phyloP scores from a whole-genome alignment of 2,329 filamentous ascomycete species.

The Colletotrichum sp. region DNA sequence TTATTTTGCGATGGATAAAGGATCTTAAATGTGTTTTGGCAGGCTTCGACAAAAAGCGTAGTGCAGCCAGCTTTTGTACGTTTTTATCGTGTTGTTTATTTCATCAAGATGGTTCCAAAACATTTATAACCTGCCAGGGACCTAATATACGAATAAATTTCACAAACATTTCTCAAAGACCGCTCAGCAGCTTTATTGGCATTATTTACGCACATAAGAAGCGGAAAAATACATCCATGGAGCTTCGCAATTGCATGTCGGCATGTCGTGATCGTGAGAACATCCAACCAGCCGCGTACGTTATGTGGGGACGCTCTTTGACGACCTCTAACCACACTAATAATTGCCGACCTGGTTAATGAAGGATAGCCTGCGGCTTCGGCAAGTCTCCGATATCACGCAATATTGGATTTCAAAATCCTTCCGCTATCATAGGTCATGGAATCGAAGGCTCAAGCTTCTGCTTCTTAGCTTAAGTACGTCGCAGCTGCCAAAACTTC shows the following conservation, averaged over 20 bases:
- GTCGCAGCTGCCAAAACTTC: not conserved
- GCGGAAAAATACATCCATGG: not conserved
- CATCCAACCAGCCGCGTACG: not conserved
- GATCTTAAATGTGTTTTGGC: not conserved
- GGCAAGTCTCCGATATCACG: not conserved
- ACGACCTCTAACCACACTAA: not conserved
- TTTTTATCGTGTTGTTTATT: too few relatives aligned
- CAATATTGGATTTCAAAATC: not conserved
- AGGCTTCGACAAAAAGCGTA: not conserved
- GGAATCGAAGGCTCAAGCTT: not conserved
- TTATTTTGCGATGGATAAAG: not conserved
- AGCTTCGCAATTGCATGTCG: not conserved
- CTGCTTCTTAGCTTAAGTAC: not conserved
- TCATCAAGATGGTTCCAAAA: rapidly evolving
- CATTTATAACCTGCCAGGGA: rapidly evolving
- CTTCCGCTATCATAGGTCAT: not conserved
- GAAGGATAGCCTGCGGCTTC: not conserved
- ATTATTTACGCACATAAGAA: not conserved
- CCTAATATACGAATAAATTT: not conserved
- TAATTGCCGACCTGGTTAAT: not conserved
- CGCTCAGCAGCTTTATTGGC: not conserved
- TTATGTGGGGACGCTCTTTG: not conserved
- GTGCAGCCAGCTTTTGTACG: not conserved
- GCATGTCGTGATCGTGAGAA: conserved; percentile 1
- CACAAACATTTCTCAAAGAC: not conserved